These are phyloP conservation scores for Xylaria curta DNA, from an alignment of 495 filamentous ascomycete genomes.

Conservation along the genomic window DNA sequence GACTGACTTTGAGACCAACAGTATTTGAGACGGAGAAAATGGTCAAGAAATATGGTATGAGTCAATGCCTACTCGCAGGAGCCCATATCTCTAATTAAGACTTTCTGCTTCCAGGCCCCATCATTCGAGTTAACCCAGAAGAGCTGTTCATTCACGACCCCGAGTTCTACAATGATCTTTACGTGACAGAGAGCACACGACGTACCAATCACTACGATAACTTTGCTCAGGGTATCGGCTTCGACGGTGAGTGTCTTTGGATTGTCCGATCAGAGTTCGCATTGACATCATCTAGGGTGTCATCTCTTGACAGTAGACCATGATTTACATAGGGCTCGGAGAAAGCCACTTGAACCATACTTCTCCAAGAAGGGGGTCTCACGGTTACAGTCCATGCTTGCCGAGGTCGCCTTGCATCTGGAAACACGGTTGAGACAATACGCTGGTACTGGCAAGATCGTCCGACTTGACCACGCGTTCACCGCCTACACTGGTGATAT, in stretches of 20 bases:
- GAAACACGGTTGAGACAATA: conserved; percentile 15
- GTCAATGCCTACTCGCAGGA: not conserved
- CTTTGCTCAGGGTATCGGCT: conserved; percentile 15
- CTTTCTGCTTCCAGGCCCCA: conserved; percentile 44
- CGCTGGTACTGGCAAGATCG: conserved; percentile 25
- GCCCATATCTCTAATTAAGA: not conserved
- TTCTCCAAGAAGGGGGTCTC: conserved; percentile 32
- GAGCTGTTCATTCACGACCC: conserved; percentile 59
- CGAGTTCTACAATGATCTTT: conserved; percentile 46
- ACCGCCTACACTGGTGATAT: conserved; percentile 37
- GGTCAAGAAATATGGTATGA: conserved; percentile 45
- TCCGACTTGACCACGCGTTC: conserved; percentile 42
- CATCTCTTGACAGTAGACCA: conserved; percentile 29
- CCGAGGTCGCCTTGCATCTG: conserved; percentile 7
- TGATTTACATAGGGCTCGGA: conserved; percentile 31
- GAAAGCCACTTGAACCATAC: conserved; percentile 32
- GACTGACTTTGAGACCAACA: not conserved
- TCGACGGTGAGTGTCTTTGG: conserved; percentile 6
- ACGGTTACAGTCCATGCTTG: conserved; percentile 32
- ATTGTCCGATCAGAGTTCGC: not conserved
- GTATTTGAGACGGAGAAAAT: conserved; percentile 45
- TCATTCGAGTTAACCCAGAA: conserved; percentile 59
- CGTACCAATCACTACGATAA: conserved; percentile 24
- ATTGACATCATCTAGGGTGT: conserved; percentile 6
- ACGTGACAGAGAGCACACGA: conserved; percentile 33